Base-by-base conservation (phyloP, 2,329 filamentous ascomycete genomes). In the Cladosporium austrohemisphaericum region DNA sequence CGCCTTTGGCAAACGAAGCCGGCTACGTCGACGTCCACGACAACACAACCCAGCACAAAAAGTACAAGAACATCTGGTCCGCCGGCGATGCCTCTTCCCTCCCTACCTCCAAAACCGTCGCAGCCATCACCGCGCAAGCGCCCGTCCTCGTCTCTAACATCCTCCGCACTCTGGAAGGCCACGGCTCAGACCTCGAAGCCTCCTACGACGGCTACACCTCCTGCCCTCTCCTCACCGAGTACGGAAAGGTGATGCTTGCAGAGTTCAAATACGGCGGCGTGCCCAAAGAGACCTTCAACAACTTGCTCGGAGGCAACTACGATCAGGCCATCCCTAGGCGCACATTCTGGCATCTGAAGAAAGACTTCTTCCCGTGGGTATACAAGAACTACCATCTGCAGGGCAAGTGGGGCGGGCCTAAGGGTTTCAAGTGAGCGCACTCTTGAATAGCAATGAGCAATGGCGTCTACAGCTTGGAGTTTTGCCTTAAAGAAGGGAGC, bases 301-400 rank as follows among this genome's bases (percentile, higher is more conserved):
- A 70, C 60, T 64, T 83, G 11, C 70, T 83, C 5, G 43, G 43
- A 5, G 32, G 31, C 14, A 78, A 84, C 56, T 81, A 84, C 32
- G 79, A 84, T 56, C 81, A 84, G 63, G 73, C 63, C 0, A 65
- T 66, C 8, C 81, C 81, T 2, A 72, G 79, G 3, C 72, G 75
- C 3, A 68, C 75, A 0, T 84, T 84, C 59, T 84, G 80, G 55
- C 69, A 83, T 57, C 56, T 84, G 36, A 84, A 84, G 71, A 84
- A 81, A 67, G 76, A 83, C 59, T 84, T 84, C 58, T 84, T 84
- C 65, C 81, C 81, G 0, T 84, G 80, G 80, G 80, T 84, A 2
- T 84, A 84, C 65, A 83, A 80, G 66, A 81, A 80, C 19, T 33
- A 33, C 6, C 43, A 46, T 11, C 22, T 46, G 7, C 26, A 36